A percentile compares a stretch with the other conserved stretches of the same genome.
Conservation (phyloP, 495 filamentous ascomycete species). For the Tuber aestivum region DNA sequence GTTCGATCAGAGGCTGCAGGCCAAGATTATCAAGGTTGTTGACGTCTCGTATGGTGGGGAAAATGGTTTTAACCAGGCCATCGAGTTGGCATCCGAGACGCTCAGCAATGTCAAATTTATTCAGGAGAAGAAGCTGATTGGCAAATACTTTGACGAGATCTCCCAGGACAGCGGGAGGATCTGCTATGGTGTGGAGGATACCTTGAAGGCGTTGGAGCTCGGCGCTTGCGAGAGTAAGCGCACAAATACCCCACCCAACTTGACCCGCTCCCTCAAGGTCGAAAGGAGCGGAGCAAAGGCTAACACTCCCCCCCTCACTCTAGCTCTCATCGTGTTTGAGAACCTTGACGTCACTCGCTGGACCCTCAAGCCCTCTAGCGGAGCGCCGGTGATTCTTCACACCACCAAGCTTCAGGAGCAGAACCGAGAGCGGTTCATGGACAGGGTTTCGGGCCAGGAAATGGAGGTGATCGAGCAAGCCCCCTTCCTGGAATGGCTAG, state of each 20-base stretch:
- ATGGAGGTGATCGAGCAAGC: conserved; percentile 84
- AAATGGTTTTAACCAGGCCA: conserved; percentile 99
- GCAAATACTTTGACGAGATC: conserved; percentile 97
- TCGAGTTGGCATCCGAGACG: conserved; percentile 91
- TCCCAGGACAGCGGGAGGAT: conserved; percentile 92
- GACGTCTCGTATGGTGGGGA: conserved; percentile 98
- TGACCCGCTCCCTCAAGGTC: background rate
- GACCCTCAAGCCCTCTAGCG: conserved; percentile 70
- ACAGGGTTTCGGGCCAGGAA: conserved; percentile 89
- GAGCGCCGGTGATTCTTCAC: conserved; percentile 68
- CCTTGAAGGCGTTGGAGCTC: conserved; percentile 91
- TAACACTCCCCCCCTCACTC: conserved; percentile 2
- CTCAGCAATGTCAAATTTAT: conserved; percentile 99
- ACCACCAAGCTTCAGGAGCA: conserved; percentile 79
- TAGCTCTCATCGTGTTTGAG: conserved; percentile 85
- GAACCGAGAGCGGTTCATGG: conserved; percentile 78
- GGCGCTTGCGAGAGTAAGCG: conserved; percentile 74
- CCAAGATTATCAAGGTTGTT: conserved; percentile 97
- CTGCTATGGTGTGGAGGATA: conserved; percentile 97
- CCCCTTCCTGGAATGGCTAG: conserved; percentile 97
- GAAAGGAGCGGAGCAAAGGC: background rate
- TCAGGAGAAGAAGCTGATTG: conserved; percentile 99
- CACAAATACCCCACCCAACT: background rate
- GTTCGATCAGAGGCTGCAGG: conserved; percentile 83
- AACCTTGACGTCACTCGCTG: conserved; percentile 91